phyloP scores from a whole-genome alignment of 805 yeast genomes.

The Komagataella mondaviorum region DNA sequence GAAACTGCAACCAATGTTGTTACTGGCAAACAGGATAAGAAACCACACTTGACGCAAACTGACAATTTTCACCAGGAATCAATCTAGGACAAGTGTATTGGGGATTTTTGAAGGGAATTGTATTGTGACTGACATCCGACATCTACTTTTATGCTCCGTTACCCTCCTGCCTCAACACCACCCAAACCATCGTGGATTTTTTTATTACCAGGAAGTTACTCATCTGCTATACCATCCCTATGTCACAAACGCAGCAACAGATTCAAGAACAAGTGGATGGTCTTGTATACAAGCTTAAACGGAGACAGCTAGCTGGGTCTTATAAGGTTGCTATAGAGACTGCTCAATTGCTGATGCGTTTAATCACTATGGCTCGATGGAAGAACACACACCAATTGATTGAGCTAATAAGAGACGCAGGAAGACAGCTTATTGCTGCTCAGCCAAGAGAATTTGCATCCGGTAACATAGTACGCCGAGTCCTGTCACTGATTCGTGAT shows the following conservation, averaged over 20 bases:
- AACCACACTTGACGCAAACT: slow-evolving; percentile 6
- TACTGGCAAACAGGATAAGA: slow-evolving; percentile 10
- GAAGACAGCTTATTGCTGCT: slow-evolving; percentile 56
- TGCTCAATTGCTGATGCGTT: slow-evolving; percentile 76
- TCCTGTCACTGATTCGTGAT: slow-evolving; percentile 76
- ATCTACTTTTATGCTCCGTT: not conserved
- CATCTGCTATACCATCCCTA: not conserved
- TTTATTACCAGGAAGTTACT: not conserved
- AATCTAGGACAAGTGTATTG: not conserved
- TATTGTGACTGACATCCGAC: not conserved
- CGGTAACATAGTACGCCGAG: slow-evolving; percentile 86
- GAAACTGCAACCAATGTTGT: slow-evolving; percentile 18
- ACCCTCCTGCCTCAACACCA: not conserved
- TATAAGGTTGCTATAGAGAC: slow-evolving; percentile 76
- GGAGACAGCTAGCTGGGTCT: slow-evolving; percentile 77
- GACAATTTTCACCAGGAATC: slow-evolving; percentile 8
- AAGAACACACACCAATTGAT: slow-evolving; percentile 61
- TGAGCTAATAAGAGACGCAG: slow-evolving; percentile 57
- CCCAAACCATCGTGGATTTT: not conserved
- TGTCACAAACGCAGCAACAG: slow-evolving; percentile 1
- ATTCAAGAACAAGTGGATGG: slow-evolving; percentile 15
- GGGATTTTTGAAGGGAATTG: not conserved
- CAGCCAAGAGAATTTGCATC: slow-evolving; percentile 82
- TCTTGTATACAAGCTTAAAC: slow-evolving; percentile 42
- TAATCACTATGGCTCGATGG: slow-evolving; percentile 87